These are phyloP conservation scores for Larix sibirica DNA, from an alignment of 83 land plant species.

Conservation along the genomic window DNA sequence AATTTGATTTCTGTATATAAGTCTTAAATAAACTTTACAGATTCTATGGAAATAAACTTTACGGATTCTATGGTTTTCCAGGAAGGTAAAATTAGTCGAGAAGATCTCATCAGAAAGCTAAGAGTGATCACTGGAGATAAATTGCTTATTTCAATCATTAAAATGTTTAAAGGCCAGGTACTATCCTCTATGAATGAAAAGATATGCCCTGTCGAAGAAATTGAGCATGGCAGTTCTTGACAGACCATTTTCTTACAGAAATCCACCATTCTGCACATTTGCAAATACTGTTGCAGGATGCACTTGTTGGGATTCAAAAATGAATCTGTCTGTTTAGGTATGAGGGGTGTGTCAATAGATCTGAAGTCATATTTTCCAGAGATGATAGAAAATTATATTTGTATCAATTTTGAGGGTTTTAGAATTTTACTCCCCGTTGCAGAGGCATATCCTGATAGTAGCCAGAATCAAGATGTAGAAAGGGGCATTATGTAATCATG, in stretches of 20 bases:
- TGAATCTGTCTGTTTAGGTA: too few species aligned
- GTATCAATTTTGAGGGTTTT: neutral
- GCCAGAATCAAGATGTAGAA: too few species aligned
- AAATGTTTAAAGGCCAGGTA: conserved; percentile 33
- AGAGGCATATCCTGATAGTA: neutral
- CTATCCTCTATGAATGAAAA: neutral
- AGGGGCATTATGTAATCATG: too few species aligned
- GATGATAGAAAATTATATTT: neutral
- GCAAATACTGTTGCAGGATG: neutral
- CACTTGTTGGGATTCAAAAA: neutral
- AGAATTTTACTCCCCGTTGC: neutral
- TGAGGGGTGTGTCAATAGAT: too few species aligned
- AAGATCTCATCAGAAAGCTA: neutral
- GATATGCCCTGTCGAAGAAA: neutral
- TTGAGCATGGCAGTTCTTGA: neutral
- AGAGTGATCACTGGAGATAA: too few species aligned
- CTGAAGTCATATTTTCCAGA: neutral
- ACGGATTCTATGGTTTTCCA: conserved; percentile 18
- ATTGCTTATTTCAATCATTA: conserved; percentile 20
- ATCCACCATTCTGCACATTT: neutral
- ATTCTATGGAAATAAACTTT: neutral
- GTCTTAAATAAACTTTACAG: neutral
- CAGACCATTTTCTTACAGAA: neutral
- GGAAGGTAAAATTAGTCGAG: conserved; percentile 42
- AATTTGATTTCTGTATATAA: neutral